Base-by-base conservation (phyloP, 371 early-diverging fungal species). In the Mucor irregularis region DNA sequence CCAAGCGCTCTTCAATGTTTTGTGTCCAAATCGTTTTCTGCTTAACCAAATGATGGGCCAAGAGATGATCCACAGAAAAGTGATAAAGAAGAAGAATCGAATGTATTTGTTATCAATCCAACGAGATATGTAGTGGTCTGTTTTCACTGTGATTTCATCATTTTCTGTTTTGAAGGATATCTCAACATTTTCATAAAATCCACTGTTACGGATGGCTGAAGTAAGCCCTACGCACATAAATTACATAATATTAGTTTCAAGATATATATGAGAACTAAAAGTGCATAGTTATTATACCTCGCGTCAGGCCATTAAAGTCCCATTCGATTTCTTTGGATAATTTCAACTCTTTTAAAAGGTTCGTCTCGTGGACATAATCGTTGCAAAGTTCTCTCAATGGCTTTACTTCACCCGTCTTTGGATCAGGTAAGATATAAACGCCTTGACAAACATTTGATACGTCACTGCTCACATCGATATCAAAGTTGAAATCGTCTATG, bases 251-350 rank as follows among this genome's bases (percentile, higher is more conserved):
- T 19, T 42, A 21, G 39, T 24, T 16, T 13, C 9, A n/a, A 24
- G 10, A 4, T 14, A 38, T 24, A 11, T 3, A 21, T 21, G 3
- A 1, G 3, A 39, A 21, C 5, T 10, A 39, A 8, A 42, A 11
- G 24, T 24, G n/a, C 11, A 2, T 42, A 11, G 3, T 42, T 9
- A 17, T 6, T 24, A 24, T 42, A 42, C 42, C 42, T 42, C 49
- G 47, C 4, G 72, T 71, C 28, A 79, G 35, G 29, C 64, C 58
- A 17, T 58, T 53, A 52, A 64, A 74, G 53, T 79, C 62, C 80
- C 80, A 79, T 4, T 61, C 50, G 6, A 79, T 40, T 16, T 64
- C 67, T 42, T 79, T 79, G 43, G 61, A 65, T 17, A 76, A 34
- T 17, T 65, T 66, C 5, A 79, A 51, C 42, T 79, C 76, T 50